Base-by-base conservation (phyloP, 225 moss, liverwort and hornwort species). In the Asterella californica region DNA sequence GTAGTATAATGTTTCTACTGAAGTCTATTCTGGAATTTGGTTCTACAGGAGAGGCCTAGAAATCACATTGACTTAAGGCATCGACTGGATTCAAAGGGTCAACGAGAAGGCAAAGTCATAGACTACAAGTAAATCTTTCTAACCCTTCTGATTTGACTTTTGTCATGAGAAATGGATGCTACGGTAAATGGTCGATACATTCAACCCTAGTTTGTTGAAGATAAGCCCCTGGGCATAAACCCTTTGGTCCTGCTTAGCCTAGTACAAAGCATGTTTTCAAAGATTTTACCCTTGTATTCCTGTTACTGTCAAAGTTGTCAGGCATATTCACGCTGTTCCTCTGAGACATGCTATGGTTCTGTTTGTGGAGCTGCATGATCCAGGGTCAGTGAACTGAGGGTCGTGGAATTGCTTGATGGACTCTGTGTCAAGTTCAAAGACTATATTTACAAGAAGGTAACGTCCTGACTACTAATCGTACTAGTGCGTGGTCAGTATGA, bases 351-450 rank as follows among this genome's bases (percentile, higher is more conserved):
- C 0, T 24, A 78, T 73, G 84, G 82, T 84, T 83, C 84, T 82
- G 76, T 78, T 68, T 87, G 68, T 88, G 89, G 90, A 90, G 84
- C 82, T 87, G 78, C 83, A 57, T 90, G 86, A 83, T 90, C 82
- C 90, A 92, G 92, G 89, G 88, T 94, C 76, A 91, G 91, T 83
- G 96, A 96, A 80, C 83, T 94, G 84, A 90, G 90, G 83, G 90
- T 90, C 81, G 90, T 94, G 87, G 96, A 96, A 80, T 87, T 92
- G 57, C 81, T 96, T 65, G 91, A 96, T 69, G 94, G 89, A 78
- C 94, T 96, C 25, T 96, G 93, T 87, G 65, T 89, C 32, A 89
- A 85, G 80, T 91, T 91, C 87, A 94, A 92, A 83, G 85, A 86
- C 18, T 90, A 90, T 70, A 80, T 87, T 6, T 82, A 78, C 46